Conservation (phyloP, 345 rosid species). For the Lepidium africanum region DNA sequence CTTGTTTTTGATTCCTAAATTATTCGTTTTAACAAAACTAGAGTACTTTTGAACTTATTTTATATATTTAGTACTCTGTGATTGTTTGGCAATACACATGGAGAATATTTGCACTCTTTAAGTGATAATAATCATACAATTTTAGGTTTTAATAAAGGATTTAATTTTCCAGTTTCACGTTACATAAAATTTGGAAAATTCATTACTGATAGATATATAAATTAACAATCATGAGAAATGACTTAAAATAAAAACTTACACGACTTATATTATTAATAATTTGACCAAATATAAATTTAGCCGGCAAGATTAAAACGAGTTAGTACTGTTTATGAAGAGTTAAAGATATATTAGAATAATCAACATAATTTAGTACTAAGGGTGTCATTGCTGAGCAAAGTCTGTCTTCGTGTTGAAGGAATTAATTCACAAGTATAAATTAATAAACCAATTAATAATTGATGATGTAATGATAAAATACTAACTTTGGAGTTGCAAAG, state of each 20-base stretch:
- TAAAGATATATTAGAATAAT: not conserved
- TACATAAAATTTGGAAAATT: not conserved
- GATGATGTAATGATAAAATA: not conserved
- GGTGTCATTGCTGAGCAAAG: slow-evolving; percentile 23
- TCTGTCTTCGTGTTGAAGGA: slow-evolving; percentile 21
- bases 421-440: slow-evolving; percentile 6
- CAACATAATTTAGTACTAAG: not conserved
- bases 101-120: not conserved
- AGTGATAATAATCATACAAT: not conserved
- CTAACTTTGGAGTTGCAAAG: slow-evolving; percentile 19
- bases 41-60: not conserved
- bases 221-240: not conserved
- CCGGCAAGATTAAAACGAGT: slow-evolving; percentile 20
- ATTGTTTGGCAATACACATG: slow-evolving; percentile 10
- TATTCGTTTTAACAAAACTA: slow-evolving; percentile 5
- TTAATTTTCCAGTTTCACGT: not conserved
- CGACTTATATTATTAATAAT: not conserved
- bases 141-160: not conserved
- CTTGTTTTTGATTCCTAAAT: slow-evolving; percentile 21
- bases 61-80: not conserved
- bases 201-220: not conserved
- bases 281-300: not conserved
- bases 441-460: not conserved
- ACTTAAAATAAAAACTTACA: not conserved
- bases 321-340: not conserved